Evolutionary conservation across 202 grass and related monocot species (phyloP), one percentile per base, ranked within the genome.

Genomic region (Digitaria exilis): DNA sequence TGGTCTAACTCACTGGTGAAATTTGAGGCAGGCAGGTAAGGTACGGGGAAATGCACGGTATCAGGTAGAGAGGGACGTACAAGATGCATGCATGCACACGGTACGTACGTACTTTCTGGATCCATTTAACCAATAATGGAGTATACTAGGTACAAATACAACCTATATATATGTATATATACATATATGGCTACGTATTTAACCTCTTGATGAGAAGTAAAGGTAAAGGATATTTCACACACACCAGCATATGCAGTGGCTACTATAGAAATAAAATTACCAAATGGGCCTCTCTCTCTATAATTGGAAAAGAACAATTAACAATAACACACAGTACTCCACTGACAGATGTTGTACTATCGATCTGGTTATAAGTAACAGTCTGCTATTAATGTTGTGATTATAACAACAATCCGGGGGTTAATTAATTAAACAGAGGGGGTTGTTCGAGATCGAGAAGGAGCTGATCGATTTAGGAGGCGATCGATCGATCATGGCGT

Each of bases 401-500:
- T 85, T 79, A 61, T 71, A 69, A 80, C 25, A 71, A 68, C n/a
- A 66, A 76, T 49, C 58, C 44, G 1, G 45, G 29, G 17, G 48
- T 32, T 71, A 71, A 87, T n/a, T n/a, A n/a, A n/a, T 81, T 84
- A 64, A 80, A 85, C 87, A 85, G 71, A 24, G 4, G 25, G 15
- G n/a, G n/a, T n/a, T n/a, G n/a, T n/a, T 73, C 30, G 39, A 17
- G 79, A 74, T 77, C 52, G 26, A 14, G 25, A 7, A 16, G 42
- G 61, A 79, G 76, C 54, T 57, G 54, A 56, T 22, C 16, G 17
- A 29, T n/a, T n/a, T n/a, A n/a, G n/a, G n/a, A n/a, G n/a, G n/a
- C n/a, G n/a, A n/a, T n/a, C n/a, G n/a, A n/a, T n/a, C 45, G 44
- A 25, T n/a, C n/a, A n/a, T 28, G n/a, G 30, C 17, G 63, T 80